Evolutionary conservation across 2,329 filamentous ascomycete genomes (phyloP).

Genomic region (Dactylellina leptospora): DNA sequence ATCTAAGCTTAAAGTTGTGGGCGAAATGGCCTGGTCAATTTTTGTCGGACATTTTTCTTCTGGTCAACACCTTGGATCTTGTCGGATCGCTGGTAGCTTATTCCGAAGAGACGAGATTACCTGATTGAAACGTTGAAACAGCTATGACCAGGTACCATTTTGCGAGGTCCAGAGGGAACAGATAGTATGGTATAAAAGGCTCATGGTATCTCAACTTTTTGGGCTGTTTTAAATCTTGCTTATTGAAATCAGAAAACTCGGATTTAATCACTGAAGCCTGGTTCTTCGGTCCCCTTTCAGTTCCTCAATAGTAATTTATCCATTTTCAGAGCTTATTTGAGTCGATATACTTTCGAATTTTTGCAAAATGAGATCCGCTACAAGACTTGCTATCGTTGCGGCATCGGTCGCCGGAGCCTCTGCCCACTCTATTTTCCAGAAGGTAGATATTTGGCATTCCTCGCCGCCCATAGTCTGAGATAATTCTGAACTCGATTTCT

Average conservation of each 20-base stretch:
- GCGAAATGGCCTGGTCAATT: slow-evolving; percentile 14
- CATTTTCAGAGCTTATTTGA: background rate
- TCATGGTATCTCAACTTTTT: too few species aligned
- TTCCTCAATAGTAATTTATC: background rate
- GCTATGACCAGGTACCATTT: background rate
- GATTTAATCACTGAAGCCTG: too few species aligned
- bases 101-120: slow-evolving; percentile 37
- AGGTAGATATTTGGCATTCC: slow-evolving; percentile 7
- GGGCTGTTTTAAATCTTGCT: too few species aligned
- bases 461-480: background rate
- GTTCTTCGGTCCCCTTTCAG: background rate
- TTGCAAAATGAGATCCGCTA: slow-evolving; percentile 32
- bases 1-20: slow-evolving; percentile 36
- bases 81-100: slow-evolving; percentile 26
- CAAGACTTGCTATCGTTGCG: slow-evolving; percentile 23
- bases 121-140: background rate
- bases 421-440: slow-evolving; percentile 37
- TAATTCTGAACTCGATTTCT: background rate
- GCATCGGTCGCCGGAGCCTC: slow-evolving; percentile 20
- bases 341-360: slow-evolving; percentile 3
- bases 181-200: too few species aligned
- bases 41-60: slow-evolving; percentile 1
- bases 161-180: too few species aligned
- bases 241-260: too few species aligned
- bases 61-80: background rate